Conservation (phyloP, 1,284 basidiomycete species). For the Cerrena zonata region DNA sequence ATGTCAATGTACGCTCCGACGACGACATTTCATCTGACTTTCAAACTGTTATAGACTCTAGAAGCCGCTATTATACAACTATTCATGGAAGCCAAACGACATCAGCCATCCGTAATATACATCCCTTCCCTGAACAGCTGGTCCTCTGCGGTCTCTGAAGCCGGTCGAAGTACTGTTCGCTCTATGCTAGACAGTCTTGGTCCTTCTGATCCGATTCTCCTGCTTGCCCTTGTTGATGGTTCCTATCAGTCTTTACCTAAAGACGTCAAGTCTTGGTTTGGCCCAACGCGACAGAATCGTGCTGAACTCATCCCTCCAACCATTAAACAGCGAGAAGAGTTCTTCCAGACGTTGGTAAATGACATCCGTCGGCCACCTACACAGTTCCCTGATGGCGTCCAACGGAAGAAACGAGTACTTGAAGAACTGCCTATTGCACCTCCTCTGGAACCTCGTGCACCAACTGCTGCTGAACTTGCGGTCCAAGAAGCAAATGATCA, state of each 20-base stretch:
- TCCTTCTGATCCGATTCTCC: slow-evolving; percentile 86
- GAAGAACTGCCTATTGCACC: slow-evolving; percentile 87
- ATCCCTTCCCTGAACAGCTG: slow-evolving; percentile 87
- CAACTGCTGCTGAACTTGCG: slow-evolving; percentile 78
- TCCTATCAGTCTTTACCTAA: slow-evolving; percentile 63
- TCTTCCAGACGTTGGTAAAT: slow-evolving; percentile 72
- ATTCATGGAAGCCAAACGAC: slow-evolving; percentile 96
- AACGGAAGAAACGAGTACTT: slow-evolving; percentile 77
- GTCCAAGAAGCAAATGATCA: slow-evolving; percentile 81
- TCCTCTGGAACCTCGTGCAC: slow-evolving; percentile 80
- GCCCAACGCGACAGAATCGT: slow-evolving; percentile 69
- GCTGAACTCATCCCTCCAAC: slow-evolving; percentile 56
- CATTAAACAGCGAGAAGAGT: slow-evolving; percentile 57
- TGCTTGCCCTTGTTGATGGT: slow-evolving; percentile 86
- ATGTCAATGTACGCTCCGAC: slow-evolving; percentile 20
- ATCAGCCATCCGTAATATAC: slow-evolving; percentile 93
- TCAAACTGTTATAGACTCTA: slow-evolving; percentile 72
- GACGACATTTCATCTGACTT: too few relatives aligned
- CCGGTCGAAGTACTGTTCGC: slow-evolving; percentile 78
- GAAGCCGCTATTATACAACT: slow-evolving; percentile 93
- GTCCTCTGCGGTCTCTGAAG: slow-evolving; percentile 82
- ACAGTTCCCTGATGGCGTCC: slow-evolving; percentile 86
- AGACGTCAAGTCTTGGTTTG: slow-evolving; percentile 92
- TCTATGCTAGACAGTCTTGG: slow-evolving; percentile 87
- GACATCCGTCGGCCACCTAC: slow-evolving; percentile 75